Conservation (phyloP, 768 basidiomycete genomes). For the Mycena belliarum region DNA sequence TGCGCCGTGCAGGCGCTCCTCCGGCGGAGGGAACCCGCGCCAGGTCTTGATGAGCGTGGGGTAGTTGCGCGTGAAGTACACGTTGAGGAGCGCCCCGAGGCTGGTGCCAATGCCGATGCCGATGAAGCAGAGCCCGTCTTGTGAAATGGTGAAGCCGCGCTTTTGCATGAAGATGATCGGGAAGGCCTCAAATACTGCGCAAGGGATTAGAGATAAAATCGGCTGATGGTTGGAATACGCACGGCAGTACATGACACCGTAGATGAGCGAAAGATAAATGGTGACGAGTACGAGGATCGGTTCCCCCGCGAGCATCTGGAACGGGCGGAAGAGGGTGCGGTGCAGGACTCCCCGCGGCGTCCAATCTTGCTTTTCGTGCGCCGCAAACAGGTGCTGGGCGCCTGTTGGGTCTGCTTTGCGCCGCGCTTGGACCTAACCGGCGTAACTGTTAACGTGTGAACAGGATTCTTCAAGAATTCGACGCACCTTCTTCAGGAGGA, state of each 20-base stretch:
- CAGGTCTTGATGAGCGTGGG: constrained; percentile 44
- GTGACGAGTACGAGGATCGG: constrained; percentile 65
- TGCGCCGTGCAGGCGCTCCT: constrained; percentile 54
- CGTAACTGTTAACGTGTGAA: neutral
- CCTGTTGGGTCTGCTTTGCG: constrained; percentile 39
- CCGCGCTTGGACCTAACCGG: constrained; percentile 42
- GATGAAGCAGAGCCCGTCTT: constrained; percentile 53
- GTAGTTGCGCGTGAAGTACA: constrained; percentile 38
- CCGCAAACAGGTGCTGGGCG: constrained; percentile 49
- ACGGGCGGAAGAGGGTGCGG: constrained; percentile 60
- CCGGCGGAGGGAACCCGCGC: constrained; percentile 61
- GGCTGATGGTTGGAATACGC: constrained; percentile 29
- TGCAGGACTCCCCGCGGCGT: constrained; percentile 48
- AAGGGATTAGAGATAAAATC: neutral
- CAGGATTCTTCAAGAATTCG: neutral
- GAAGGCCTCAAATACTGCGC: constrained; percentile 57
- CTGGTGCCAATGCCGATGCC: constrained; percentile 55
- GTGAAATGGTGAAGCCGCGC: constrained; percentile 39
- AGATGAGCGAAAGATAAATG: constrained; percentile 61
- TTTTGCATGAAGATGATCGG: constrained; percentile 44
- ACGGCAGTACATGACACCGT: constrained; percentile 62
- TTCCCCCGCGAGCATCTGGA: constrained; percentile 61
- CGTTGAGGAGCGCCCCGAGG: constrained; percentile 44
- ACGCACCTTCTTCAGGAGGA: constrained; percentile 48
- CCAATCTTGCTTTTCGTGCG: constrained; percentile 62